Conservation (phyloP, 1,139 yeast species). For the Taphrina communis region DNA sequence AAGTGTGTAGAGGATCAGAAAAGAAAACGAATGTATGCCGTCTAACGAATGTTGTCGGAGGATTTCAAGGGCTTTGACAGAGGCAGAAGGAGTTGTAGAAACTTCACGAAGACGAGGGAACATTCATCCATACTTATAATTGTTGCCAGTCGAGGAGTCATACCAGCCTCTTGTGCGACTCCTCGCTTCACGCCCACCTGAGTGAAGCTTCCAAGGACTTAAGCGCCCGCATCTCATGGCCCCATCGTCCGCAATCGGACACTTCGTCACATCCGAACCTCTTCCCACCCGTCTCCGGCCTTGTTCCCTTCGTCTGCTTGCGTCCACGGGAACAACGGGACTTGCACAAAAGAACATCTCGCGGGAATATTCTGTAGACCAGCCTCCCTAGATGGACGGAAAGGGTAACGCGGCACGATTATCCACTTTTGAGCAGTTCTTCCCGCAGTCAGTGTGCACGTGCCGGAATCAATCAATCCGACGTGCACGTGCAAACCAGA, state of each 20-base stretch:
- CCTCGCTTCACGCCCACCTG: constrained; percentile 22
- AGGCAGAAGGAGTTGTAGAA: neutral
- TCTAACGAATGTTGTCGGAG: constrained; percentile 2
- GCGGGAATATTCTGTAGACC: neutral
- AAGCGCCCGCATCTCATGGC: neutral
- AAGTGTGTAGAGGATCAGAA: neutral
- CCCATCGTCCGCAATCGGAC: constrained; percentile 9
- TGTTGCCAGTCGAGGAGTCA: constrained; percentile 12
- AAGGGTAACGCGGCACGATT: neutral
- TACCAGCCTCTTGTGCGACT: constrained; percentile 28
- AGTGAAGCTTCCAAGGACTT: constrained; percentile 1
- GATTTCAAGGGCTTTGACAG: neutral
- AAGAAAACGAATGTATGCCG: constrained; percentile 1
- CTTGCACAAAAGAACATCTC: constrained; percentile 1
- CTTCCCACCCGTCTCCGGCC: neutral
- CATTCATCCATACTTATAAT: constrained; percentile 15
- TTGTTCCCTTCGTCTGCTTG: neutral
- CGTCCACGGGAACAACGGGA: constrained; percentile 21
- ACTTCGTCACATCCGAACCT: constrained; percentile 6
- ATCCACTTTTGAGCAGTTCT: neutral
- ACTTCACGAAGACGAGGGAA: constrained; percentile 6
- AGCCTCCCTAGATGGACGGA: neutral
- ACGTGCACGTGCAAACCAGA: no score
- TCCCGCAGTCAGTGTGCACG: neutral
- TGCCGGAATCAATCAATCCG: no score